These are phyloP conservation scores for Vishniacozyma victoriae DNA, from an alignment of 768 basidiomycete species.

Conservation along the genomic window DNA sequence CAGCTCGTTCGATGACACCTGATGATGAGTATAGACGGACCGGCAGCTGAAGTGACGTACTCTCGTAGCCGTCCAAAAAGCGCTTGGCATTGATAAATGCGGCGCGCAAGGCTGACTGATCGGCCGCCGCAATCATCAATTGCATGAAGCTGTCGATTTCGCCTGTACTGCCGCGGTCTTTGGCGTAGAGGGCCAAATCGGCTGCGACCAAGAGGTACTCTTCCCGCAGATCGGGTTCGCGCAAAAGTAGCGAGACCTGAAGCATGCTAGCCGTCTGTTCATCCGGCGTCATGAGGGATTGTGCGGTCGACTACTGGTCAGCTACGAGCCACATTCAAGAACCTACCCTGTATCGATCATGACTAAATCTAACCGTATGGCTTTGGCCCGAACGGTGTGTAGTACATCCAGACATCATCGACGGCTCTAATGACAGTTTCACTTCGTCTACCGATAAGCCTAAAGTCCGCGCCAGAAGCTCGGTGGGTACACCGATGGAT, in stretches of 20 bases:
- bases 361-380: too few relatives aligned
- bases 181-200: conserved; percentile 21
- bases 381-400: too few relatives aligned
- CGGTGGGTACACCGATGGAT: conserved; percentile 12
- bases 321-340: too few relatives aligned
- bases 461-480: conserved; percentile 17
- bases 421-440: too few relatives aligned
- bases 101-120: conserved; percentile 8
- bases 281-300: conserved; percentile 6
- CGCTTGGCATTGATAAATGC: conserved; percentile 6
- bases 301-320: conserved; percentile 10
- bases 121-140: conserved; percentile 11
- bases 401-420: too few relatives aligned
- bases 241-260: conserved; percentile 12
- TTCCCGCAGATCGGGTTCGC: conserved; percentile 1
- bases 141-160: neutral
- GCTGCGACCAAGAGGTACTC: conserved; percentile 27
- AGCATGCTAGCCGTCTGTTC: conserved; percentile 4
- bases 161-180: neutral
- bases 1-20: conserved; percentile 10
- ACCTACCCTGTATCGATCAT: too few relatives aligned
- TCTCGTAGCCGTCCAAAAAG: too few relatives aligned
- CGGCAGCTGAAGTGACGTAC: too few relatives aligned
- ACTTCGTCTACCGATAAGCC: too few relatives aligned
- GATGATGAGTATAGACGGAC: too few relatives aligned